A percentile compares a stretch with the other conserved stretches of the same genome.
phyloP scores from a whole-genome alignment of 2,329 filamentous ascomycete species.

The Orbilia quercus region DNA sequence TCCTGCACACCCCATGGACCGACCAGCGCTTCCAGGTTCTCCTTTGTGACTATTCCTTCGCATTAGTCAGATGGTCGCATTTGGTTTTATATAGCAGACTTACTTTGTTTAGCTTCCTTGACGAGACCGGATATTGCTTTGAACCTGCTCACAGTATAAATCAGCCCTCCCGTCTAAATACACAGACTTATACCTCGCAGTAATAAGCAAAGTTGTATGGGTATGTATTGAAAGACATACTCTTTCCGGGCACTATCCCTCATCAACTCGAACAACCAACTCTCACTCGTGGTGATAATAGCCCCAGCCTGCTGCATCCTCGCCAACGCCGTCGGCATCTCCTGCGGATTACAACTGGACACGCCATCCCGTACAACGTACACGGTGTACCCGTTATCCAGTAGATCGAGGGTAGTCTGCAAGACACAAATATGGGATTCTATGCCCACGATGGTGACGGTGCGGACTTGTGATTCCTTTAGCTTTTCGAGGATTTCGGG shows the following conservation, averaged over 20 bases:
- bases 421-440: constrained; percentile 95
- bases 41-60: constrained; percentile 44
- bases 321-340: constrained; percentile 81
- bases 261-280: constrained; percentile 46
- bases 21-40: constrained; percentile 42
- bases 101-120: constrained; percentile 42
- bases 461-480: constrained; percentile 5
- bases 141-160: constrained; percentile 22
- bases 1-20: constrained; percentile 25
- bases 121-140: constrained; percentile 31
- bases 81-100: too few species aligned
- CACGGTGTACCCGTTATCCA: constrained; percentile 79
- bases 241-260: constrained; percentile 68
- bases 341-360: constrained; percentile 83
- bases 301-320: constrained; percentile 80
- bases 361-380: constrained; percentile 91
- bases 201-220: too few species aligned
- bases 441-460: constrained; percentile 84
- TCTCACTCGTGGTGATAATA: constrained; percentile 83
- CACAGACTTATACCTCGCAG: too few species aligned
- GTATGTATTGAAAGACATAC: too few species aligned
- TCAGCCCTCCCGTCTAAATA: too few species aligned
- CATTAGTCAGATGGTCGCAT: too few species aligned
- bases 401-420: constrained; percentile 86
- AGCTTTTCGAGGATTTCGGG: constrained; percentile 60